Base-by-base conservation (phyloP, 805 yeast species). In the Pichia thaimueangensis region DNA sequence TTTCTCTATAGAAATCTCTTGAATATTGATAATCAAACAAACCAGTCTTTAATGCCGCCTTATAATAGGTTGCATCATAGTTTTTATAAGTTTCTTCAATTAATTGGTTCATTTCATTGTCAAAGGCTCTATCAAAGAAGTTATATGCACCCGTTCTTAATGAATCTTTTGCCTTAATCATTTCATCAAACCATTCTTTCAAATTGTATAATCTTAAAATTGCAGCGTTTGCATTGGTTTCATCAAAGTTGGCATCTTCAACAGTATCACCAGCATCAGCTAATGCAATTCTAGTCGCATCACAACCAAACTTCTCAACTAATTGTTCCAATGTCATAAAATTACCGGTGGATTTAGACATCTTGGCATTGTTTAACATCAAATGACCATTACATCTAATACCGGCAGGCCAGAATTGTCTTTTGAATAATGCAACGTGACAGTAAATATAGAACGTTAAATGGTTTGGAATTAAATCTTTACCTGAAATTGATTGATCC, bases 201-300 rank as follows among this genome's bases (percentile, higher is more conserved):
- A 91, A 73, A 42, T 86, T 91, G 64, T 76, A 84, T 62, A 93
- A 74, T 69, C 98, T 85, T 63, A 93, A 76, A 62, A 93, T 89
- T 21, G 97, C 97, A 36, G 98, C 96, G 59, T 93, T 93, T 42
- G 98, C 98, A 59, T 82, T 89, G 47, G 87, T 70, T 69, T 93
- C 98, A 58, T 93, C 98, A 59, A 93, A 86, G 71, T 93, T 93
- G 41, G 98, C 98, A 65, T 93, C 98, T 69, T 93, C 98, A 53
- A 88, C 79, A 33, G 93, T 73, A 63, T 93, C 98, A 71, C 98
- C 98, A 40, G 97, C 96, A 70, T 93, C 98, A 35, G 97, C 98
- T 51, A 93, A 71, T 5, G 98, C 97, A 63, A 93, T 86, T 73
- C 98, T 84, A 10, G 96, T 72, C 32, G 97, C 97, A 65, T 93